Evolutionary conservation across 768 basidiomycete genomes (phyloP).

Genomic region (Ramaria sp.): DNA sequence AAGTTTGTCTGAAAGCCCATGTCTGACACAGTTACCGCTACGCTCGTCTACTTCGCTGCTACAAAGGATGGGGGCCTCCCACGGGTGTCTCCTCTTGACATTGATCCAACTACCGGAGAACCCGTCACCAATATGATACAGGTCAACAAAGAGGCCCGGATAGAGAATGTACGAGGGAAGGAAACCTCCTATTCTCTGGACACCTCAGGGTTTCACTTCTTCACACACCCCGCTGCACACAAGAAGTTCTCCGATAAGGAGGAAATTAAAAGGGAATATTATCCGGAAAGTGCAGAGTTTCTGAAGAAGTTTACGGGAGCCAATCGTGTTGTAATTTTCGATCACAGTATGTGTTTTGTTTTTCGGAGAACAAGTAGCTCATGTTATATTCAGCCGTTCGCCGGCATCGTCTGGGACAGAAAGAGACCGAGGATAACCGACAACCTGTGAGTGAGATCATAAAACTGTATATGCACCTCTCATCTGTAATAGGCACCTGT

Average conservation of each 20-base stretch:
- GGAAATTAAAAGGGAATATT: slow-evolving; percentile 45
- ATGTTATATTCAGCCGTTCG: slow-evolving; percentile 15
- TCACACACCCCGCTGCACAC: slow-evolving; percentile 28
- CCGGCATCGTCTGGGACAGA: too few relatives aligned
- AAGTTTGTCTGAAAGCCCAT: too few relatives aligned
- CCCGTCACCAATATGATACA: slow-evolving; percentile 27
- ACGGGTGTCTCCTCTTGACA: slow-evolving; percentile 27
- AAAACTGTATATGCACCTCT: neutral
- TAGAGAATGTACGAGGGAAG: slow-evolving; percentile 45
- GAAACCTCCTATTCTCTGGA: slow-evolving; percentile 36
- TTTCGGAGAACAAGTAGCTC: slow-evolving; percentile 41
- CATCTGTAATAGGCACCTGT: slow-evolving; percentile 9
- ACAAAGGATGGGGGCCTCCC: slow-evolving; percentile 30
- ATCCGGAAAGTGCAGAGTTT: slow-evolving; percentile 47
- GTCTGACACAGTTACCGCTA: slow-evolving; percentile 10
- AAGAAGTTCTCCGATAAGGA: slow-evolving; percentile 38
- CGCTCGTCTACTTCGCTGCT: slow-evolving; percentile 23
- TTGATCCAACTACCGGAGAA: too few relatives aligned
- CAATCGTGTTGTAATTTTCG: too few relatives aligned
- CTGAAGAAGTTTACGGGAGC: too few relatives aligned
- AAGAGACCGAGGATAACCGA: slow-evolving; percentile 24
- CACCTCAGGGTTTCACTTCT: slow-evolving; percentile 40
- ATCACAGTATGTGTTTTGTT: slow-evolving; percentile 43
- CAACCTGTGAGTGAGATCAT: neutral
- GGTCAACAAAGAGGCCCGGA: slow-evolving; percentile 22